Evolutionary conservation across 73 alveolate genomes (phyloP).

Genomic region (Effrenium voratum): DNA sequence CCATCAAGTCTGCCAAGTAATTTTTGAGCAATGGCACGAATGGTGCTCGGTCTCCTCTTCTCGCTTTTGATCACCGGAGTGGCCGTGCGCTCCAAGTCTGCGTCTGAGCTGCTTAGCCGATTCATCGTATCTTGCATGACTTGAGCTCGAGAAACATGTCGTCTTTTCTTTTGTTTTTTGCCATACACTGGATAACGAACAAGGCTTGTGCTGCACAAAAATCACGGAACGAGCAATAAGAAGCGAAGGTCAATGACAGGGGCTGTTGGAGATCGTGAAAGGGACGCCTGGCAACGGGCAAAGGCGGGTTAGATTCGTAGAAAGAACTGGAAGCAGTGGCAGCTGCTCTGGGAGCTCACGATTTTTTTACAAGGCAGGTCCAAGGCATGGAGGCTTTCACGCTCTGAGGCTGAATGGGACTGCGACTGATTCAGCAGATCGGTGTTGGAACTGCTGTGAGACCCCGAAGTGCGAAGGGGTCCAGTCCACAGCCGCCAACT

Average conservation of each 20-base stretch:
- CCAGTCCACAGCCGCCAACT: neutral
- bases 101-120: neutral
- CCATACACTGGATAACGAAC: no score
- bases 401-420: neutral
- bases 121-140: no score
- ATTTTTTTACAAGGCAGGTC: neutral
- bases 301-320: no score
- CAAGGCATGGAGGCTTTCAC: neutral
- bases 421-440: neutral
- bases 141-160: no score
- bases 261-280: no score
- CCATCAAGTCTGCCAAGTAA: no score
- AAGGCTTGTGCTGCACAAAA: no score
- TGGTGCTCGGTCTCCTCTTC: neutral
- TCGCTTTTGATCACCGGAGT: neutral
- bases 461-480: neutral
- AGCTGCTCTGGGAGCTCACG: neutral
- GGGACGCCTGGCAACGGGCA: no score
- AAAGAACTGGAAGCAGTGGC: no score
- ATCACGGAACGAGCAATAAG: no score
- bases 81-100: neutral
- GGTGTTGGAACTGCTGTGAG: slow-evolving; percentile 6
- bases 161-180: no score
- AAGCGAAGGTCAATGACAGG: no score
- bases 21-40: neutral